These are phyloP conservation scores for Solanum microdontum DNA, from an alignment of 257 asterid species.

Conservation along the genomic window DNA sequence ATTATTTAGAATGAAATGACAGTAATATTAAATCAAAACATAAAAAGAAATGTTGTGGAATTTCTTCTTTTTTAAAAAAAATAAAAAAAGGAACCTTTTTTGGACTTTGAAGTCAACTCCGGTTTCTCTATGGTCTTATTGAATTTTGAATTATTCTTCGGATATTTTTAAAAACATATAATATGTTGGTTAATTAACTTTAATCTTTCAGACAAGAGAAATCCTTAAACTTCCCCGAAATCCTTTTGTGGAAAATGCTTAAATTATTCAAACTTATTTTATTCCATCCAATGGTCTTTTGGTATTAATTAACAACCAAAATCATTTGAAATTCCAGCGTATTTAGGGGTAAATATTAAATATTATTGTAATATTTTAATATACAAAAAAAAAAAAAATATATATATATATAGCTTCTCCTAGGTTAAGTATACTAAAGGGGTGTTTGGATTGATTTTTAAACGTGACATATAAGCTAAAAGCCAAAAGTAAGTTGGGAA, in stretches of 20 bases:
- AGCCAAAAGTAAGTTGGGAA: no score
- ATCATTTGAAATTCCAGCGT: neutral
- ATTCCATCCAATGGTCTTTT: neutral
- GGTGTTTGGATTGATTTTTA: no score
- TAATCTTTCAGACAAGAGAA: neutral
- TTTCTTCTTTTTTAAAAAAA: neutral
- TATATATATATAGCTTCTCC: neutral
- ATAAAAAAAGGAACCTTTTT: neutral
- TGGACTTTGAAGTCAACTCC: neutral
- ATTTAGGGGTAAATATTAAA: neutral
- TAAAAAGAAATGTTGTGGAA: neutral
- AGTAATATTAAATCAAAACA: neutral
- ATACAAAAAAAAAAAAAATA: neutral
- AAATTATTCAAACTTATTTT: neutral
- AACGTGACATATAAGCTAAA: neutral
- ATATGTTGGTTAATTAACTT: neutral
- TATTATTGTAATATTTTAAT: neutral
- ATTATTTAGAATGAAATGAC: neutral
- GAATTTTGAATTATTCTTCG: neutral
- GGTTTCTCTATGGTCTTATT: neutral
- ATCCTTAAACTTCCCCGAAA: neutral
- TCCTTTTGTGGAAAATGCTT: neutral
- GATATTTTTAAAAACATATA: neutral
- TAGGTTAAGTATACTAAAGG: neutral
- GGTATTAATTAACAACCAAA: neutral